Base-by-base conservation (phyloP, 805 yeast species). In the Candida incommunis region DNA sequence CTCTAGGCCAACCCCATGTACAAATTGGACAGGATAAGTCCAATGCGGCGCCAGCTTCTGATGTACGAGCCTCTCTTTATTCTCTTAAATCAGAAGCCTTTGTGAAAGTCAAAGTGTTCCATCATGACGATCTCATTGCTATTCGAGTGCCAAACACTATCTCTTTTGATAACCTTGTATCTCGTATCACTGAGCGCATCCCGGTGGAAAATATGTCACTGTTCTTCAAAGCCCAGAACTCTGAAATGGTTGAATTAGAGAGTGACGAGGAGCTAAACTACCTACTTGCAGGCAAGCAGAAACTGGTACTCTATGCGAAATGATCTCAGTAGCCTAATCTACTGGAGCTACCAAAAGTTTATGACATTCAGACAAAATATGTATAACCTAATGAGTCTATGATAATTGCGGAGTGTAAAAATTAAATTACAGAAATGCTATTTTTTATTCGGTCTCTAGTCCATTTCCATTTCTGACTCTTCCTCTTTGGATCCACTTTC, bases 101-200 rank as follows among this genome's bases (percentile, higher is more conserved):
- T 25, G 46, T 65, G 48, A 66, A 66, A 49, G 57, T 66, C 47
- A 66, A 66, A 54, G 63, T 66, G 16, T 63, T 60, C 45, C 52
- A 60, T 42, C 52, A 56, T 22, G 65, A 63, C 40, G 66, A 63
- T 48, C 52, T 63, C 21, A 55, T 66, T 45, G 70, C 70, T 21
- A 58, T 66, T 40, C 54, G 61, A 23, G 61, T 66, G 23, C 66
- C 69, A 2, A 46, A 54, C 2, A 51, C 57, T 25, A 51, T 57
- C 11, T 48, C 58, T 13, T 65, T 58, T 45, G 48, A 41, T 22
- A 56, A 54, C 29, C 54, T 66, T 41, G 54, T 53, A 46, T 51
- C 44, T 22, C 57, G 60, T 41, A 52, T 66, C 37, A 49, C 58
- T 20, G 56, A 59, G 43, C 58, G 70, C 3, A 48, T 66, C 24